Base-by-base conservation (phyloP, 768 basidiomycete species). In the Boletus insuetus region DNA sequence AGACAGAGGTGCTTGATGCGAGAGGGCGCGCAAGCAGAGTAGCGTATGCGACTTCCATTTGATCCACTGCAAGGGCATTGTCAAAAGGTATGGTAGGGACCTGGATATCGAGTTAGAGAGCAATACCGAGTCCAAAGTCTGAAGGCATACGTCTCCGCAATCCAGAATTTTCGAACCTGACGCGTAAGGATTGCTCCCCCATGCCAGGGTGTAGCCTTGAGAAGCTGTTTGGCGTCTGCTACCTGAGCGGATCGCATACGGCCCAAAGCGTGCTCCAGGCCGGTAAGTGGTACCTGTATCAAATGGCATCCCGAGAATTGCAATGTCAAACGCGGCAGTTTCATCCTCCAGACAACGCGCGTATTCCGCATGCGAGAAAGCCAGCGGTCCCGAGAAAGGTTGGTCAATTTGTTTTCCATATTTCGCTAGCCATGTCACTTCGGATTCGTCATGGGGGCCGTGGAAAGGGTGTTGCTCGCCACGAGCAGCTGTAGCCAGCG, bases 41-140 rank as follows among this genome's bases (percentile, higher is more conserved):
- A 6, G 82, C 78, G 67, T 94, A 95, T 1, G 91, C 93, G 9
- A 89, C 84, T 67, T 93, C 84, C 73, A 96, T 89, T 68, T 94
- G 91, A 60, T 91, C 88, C 26, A 95, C 70, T 3, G 92, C 93
- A 13, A 91, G 77, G 0, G 82, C 81, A 68, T 92, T 90, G 69
- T 96, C 92, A 65, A 88, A 93, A 0, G 90, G 87, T 46, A 71
- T 84, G 39, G 89, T 71, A 6, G 94, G 93, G 13, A 92, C 81
- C 87, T 91, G 34, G 34, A 40, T 1, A 46, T 11, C 5, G 17
- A 35, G 22, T 58, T 13, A 43, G 39, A n/a, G 29, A 19, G 11
- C 2, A 32, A 14, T n/a, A 10, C 6, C 26, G 14, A 13, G 9
- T 34, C 10, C 14, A 12, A 46, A 24, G 8, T 17, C 11, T 31